phyloP scores from a whole-genome alignment of 805 yeast species.

The Metschnikowia borealis region DNA sequence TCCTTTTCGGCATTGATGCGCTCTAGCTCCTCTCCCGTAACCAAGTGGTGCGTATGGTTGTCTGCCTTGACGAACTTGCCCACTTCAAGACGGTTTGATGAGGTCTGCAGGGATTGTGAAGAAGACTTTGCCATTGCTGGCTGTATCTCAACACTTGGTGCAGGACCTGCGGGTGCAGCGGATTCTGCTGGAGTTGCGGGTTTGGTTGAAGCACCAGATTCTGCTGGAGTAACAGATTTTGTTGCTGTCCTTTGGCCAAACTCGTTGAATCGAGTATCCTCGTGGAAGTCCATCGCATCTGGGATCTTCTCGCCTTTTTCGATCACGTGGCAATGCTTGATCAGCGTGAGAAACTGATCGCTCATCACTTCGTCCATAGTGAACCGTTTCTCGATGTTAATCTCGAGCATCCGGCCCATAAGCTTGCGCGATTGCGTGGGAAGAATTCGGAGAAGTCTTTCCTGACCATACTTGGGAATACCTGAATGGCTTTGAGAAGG shows the following conservation, averaged over 20 bases:
- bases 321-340: constrained; percentile 49
- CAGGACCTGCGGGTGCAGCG: not conserved
- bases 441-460: constrained; percentile 63
- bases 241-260: constrained; percentile 3
- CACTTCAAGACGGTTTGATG: not conserved
- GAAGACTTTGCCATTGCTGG: not conserved
- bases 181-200: constrained; percentile 2
- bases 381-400: constrained; percentile 57
- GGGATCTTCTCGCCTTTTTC: constrained; percentile 10
- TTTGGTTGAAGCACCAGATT: not conserved
- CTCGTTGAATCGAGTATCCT: not conserved
- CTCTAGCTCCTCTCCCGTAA: constrained; percentile 60
- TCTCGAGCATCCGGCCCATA: constrained; percentile 59
- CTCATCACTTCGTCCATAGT: constrained; percentile 51
- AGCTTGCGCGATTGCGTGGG: constrained; percentile 64
- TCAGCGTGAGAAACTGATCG: constrained; percentile 55
- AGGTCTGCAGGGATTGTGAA: not conserved
- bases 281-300: constrained; percentile 3
- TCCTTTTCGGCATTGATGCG: constrained; percentile 32
- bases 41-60: constrained; percentile 61
- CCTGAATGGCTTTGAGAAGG: constrained; percentile 5
- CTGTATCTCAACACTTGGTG: not conserved
- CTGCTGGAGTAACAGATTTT: constrained; percentile 5
- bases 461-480: constrained; percentile 52
- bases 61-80: constrained; percentile 18